Percentiles rank a stretch among this genome's conserved stretches.
These are phyloP conservation scores for Cyberlindnera euphorbiae DNA, from an alignment of 805 yeast genomes.

Conservation along the genomic window DNA sequence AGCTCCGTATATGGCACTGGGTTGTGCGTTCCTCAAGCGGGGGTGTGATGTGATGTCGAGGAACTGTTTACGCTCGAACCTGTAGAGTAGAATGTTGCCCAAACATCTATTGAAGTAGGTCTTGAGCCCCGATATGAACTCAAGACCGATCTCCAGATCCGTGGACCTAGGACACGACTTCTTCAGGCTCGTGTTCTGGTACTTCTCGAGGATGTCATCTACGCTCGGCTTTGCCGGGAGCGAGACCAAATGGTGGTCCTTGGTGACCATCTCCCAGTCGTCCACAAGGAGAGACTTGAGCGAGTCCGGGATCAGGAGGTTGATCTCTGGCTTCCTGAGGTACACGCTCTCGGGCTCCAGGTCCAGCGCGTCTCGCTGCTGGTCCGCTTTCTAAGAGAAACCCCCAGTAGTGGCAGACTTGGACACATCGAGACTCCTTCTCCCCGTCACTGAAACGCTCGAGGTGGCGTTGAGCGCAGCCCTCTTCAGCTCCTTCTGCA, in stretches of 20 bases:
- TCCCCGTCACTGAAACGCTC: constrained; percentile 15
- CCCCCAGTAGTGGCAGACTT: constrained; percentile 7
- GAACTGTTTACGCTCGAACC: constrained; percentile 74
- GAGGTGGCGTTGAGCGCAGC: constrained; percentile 35
- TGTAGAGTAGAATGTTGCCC: constrained; percentile 64
- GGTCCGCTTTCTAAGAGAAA: constrained; percentile 18
- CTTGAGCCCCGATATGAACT: constrained; percentile 65
- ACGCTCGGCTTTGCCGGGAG: constrained; percentile 60
- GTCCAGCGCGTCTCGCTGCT: constrained; percentile 27
- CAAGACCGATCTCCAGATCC: constrained; percentile 49
- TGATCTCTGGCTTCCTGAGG: constrained; percentile 35
- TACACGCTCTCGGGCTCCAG: constrained; percentile 28
- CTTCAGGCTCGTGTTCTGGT: constrained; percentile 30
- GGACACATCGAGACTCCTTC: constrained; percentile 15
- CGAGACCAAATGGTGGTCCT: constrained; percentile 63
- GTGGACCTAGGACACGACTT: constrained; percentile 25
- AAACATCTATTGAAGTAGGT: constrained; percentile 71
- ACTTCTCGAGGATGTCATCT: constrained; percentile 49
- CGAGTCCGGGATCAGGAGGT: constrained; percentile 54
- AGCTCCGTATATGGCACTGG: constrained; percentile 62
- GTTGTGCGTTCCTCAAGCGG: constrained; percentile 30
- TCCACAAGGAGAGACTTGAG: constrained; percentile 73
- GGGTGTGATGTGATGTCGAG: constrained; percentile 41
- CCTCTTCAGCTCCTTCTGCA: constrained; percentile 55
- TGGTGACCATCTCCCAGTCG: constrained; percentile 92